Conservation (phyloP, 345 rosid genomes). For the Noccaea bulbosa region DNA sequence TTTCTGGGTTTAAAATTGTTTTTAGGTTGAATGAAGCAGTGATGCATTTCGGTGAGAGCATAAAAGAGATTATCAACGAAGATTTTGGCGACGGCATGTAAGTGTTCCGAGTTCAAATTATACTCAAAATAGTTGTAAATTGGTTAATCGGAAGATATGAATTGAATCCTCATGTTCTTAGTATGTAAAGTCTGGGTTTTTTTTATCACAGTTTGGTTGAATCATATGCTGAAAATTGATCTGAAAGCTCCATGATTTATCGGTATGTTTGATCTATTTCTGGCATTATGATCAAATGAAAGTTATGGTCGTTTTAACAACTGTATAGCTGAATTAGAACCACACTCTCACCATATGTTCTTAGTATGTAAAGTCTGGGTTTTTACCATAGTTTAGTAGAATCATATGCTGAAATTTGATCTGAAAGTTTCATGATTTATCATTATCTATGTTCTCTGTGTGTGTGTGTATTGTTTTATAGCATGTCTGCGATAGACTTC, state of each 20-base stretch:
- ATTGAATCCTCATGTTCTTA: background rate
- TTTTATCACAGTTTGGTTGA: background rate
- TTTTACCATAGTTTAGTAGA: background rate
- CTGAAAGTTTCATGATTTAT: conserved; percentile 26
- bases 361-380: conserved; percentile 16
- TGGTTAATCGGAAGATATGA: background rate
- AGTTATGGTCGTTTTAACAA: background rate
- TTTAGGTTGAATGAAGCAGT: conserved; percentile 87
- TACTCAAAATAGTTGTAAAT: background rate
- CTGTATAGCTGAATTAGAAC: background rate
- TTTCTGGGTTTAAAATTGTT: conserved; percentile 13
- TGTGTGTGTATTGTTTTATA: conserved; percentile 29
- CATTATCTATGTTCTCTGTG: background rate
- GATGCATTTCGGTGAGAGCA: conserved; percentile 97
- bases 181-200: conserved; percentile 21
- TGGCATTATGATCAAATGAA: background rate
- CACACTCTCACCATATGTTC: background rate
- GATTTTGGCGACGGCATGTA: conserved; percentile 97
- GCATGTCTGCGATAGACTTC: conserved; percentile 96
- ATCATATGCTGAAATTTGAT: conserved; percentile 14
- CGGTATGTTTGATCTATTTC: background rate
- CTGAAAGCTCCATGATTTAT: conserved; percentile 25
- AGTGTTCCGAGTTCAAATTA: conserved; percentile 29
- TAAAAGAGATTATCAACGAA: conserved; percentile 90
- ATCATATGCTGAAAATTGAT: conserved; percentile 15